Base-by-base conservation (phyloP, 345 rosid species). In the Noccaea caerulescens region DNA sequence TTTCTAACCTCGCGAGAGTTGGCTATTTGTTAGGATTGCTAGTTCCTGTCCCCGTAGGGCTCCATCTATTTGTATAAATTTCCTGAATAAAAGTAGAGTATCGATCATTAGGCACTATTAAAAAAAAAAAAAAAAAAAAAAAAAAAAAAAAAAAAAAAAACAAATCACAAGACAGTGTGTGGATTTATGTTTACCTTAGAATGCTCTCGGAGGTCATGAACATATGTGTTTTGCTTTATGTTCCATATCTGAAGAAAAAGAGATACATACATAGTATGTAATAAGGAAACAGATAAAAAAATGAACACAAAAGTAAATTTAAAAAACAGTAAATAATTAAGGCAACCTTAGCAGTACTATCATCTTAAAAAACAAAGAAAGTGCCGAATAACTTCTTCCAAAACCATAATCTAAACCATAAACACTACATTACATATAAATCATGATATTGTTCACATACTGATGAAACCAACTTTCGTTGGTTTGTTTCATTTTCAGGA, bases 11-110 rank as follows among this genome's bases (percentile, higher is more conserved):
- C 4, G 98, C 99, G 59, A 95, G 88, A 69, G 88, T 70, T 75
- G 90, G 74, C 69, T 74, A 94, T 65, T 88, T 92, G 79, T 95
- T 95, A 71, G 97, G 91, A 84, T 95, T 95, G 83, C 82, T 95
- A 52, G 98, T 95, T 68, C 90, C 93, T 37, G 82, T 68, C 60
- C 98, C 99, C 12, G 98, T 87, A 43, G 99, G 99, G 72, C 99
- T 92, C 99, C 96, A 95, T 80, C 91, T 87, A 72, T 88, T 84
- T 7, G 96, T 87, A 68, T 91, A 94, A 60, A 89, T 91, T 79
- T 91, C 97, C 99, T 94, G 82, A 60, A 78, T 46, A 37, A 44
- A n/a, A 20, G 36, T 42, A 3, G 23, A 47, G 16, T 32, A 20
- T 63, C 25, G 8, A 56, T 52, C 10, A 8, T 61, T 49, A 62